phyloP scores from a whole-genome alignment of 192 early-diverging fungal species.

The Coemansia sp. region DNA sequence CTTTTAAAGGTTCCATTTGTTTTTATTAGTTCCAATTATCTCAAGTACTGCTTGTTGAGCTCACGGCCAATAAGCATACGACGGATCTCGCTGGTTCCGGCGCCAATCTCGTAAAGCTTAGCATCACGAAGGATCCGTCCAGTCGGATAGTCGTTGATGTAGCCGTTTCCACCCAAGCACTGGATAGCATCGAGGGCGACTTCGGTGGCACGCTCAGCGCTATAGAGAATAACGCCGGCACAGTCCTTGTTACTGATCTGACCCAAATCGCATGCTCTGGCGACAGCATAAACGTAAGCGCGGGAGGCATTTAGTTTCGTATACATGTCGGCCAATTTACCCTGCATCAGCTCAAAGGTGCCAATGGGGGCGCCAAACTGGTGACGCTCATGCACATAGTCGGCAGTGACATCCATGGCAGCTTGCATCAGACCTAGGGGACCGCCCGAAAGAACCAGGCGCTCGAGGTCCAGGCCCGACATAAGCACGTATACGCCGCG shows the following conservation, averaged over 20 bases:
- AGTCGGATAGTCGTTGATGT: conserved; percentile 89
- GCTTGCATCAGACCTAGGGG: conserved; percentile 92
- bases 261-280: conserved; percentile 82
- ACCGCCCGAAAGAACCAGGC: conserved; percentile 88
- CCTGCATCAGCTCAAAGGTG: conserved; percentile 91
- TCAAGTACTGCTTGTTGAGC: conserved; percentile 68
- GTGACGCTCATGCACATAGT: conserved; percentile 85
- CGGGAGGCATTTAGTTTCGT: conserved; percentile 92
- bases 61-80: conserved; percentile 88
- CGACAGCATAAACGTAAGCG: conserved; percentile 89
- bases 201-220: conserved; percentile 93
- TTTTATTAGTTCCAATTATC: background rate
- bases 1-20: no score
- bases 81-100: conserved; percentile 93
- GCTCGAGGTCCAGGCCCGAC: conserved; percentile 91
- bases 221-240: conserved; percentile 91
- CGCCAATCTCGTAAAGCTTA: conserved; percentile 96
- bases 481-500: conserved; percentile 95
- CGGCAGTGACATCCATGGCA: conserved; percentile 77
- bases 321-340: conserved; percentile 98
- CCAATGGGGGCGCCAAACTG: conserved; percentile 89
- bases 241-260: conserved; percentile 88
- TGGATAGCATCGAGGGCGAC: conserved; percentile 92
- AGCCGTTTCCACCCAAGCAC: conserved; percentile 94
- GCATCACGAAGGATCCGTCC: conserved; percentile 90